Evolutionary conservation across 192 early-diverging fungal genomes (phyloP).

Genomic region (Lobosporangium transversale): DNA sequence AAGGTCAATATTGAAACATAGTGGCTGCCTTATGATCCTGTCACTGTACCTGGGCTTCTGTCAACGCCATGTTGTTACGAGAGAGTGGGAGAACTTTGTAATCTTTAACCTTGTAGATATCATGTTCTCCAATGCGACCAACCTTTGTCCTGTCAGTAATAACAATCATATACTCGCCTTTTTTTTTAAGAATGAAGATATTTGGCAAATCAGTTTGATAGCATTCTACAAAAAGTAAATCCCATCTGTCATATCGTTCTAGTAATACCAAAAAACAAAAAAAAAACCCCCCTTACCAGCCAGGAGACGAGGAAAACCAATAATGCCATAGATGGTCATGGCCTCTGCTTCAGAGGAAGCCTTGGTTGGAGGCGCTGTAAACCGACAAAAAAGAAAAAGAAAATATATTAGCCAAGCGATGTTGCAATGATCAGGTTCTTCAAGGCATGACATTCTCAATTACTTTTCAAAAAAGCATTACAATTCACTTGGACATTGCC

Average conservation of each 20-base stretch:
- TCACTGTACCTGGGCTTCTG: constrained; percentile 60
- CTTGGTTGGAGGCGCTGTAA: constrained; percentile 46
- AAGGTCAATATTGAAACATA: too few relatives aligned
- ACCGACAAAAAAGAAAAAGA: not conserved
- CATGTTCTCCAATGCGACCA: constrained; percentile 65
- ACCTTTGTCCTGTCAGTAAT: constrained; percentile 73
- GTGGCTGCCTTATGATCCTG: too few relatives aligned
- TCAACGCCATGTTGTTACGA: constrained; percentile 42
- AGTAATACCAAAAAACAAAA: too few relatives aligned
- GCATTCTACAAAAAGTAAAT: too few relatives aligned
- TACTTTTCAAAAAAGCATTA: constrained; percentile 18
- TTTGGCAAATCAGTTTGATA: too few relatives aligned
- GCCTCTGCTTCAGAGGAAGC: constrained; percentile 63
- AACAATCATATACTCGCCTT: constrained; percentile 83
- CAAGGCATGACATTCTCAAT: too few relatives aligned
- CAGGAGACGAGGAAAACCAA: constrained; percentile 76
- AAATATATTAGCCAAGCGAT: too few relatives aligned
- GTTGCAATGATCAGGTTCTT: too few relatives aligned
- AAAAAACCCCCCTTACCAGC: constrained; percentile 73
- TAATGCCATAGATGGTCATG: constrained; percentile 71
- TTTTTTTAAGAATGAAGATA: too few relatives aligned
- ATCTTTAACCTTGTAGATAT: constrained; percentile 72
- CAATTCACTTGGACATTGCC: constrained; percentile 61
- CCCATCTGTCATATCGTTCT: too few relatives aligned
- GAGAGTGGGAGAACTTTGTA: constrained; percentile 66